Evolutionary conservation across 768 basidiomycete genomes (phyloP).

Genomic region (Lactarius deliciosus): DNA sequence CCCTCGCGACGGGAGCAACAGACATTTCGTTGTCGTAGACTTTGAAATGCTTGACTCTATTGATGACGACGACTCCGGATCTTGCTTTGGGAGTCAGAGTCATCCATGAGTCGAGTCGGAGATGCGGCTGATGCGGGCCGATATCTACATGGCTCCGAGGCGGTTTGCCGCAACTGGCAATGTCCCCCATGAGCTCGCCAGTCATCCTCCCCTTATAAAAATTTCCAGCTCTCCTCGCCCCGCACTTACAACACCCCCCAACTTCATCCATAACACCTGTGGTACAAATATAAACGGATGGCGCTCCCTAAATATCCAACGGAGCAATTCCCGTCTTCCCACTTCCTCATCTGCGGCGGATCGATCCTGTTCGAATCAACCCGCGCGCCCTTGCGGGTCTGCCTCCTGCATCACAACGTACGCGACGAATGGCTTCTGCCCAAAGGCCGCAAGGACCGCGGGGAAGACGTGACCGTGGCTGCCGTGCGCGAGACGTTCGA

Average conservation of each 20-base stretch:
- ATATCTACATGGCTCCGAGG: not conserved
- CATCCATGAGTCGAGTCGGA: too few species aligned
- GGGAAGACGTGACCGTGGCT: slow-evolving; percentile 50
- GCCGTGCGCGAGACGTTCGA: slow-evolving; percentile 64
- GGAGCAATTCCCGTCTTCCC: slow-evolving; percentile 17
- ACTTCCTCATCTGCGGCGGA: slow-evolving; percentile 36
- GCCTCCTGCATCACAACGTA: slow-evolving; percentile 35
- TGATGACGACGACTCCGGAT: too few species aligned
- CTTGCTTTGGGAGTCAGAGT: too few species aligned
- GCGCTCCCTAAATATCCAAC: slow-evolving; percentile 16
- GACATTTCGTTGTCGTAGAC: too few species aligned
- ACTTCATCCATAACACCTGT: not conserved
- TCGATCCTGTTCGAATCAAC: slow-evolving; percentile 34
- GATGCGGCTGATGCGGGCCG: not conserved
- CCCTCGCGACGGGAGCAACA: too few species aligned
- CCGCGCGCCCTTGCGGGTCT: slow-evolving; percentile 32
- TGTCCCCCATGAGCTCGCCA: not conserved
- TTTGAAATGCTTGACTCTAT: too few species aligned
- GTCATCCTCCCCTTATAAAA: not conserved
- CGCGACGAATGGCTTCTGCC: slow-evolving; percentile 47
- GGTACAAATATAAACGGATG: not conserved
- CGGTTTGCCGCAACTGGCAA: not conserved
- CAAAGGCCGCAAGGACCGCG: slow-evolving; percentile 61
- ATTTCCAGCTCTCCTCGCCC: not conserved
- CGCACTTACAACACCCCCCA: not conserved